Evolutionary conservation across 306 rosid species (phyloP).

Genomic region (Begonia peltatifolia): DNA sequence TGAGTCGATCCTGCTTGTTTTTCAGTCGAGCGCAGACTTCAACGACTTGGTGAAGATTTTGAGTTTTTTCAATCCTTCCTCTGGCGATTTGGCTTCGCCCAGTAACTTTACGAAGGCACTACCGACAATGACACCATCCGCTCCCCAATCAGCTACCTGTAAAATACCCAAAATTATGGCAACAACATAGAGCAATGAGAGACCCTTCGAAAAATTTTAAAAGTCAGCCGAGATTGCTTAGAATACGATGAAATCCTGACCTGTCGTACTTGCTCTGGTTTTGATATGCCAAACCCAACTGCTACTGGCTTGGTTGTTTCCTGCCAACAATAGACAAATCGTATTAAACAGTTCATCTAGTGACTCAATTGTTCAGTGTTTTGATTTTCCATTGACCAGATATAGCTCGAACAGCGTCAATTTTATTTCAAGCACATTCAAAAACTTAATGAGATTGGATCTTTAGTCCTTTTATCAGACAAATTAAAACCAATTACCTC

Average conservation of each 20-base stretch:
- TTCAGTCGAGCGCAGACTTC: constrained; percentile 13
- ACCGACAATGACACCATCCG: constrained; percentile 89
- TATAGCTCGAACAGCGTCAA: too few relatives aligned
- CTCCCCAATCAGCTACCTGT: constrained; percentile 83
- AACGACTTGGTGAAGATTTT: constrained; percentile 46
- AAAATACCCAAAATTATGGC: background rate
- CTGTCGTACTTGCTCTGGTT: constrained; percentile 76
- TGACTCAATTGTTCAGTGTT: too few relatives aligned
- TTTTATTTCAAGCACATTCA: too few relatives aligned
- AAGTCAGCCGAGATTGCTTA: too few relatives aligned
- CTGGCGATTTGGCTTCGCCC: constrained; percentile 65
- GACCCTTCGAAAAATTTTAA: too few relatives aligned
- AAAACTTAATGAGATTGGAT: too few relatives aligned
- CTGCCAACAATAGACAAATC: constrained; percentile 13
- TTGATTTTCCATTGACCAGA: too few relatives aligned
- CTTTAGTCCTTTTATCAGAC: too few relatives aligned
- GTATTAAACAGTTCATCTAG: too few relatives aligned
- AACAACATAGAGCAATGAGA: background rate
- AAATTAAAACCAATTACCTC: constrained; percentile 32
- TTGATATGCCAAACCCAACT: constrained; percentile 93
- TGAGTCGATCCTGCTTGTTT: constrained; percentile 6
- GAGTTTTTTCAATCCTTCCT: constrained; percentile 70
- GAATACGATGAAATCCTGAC: constrained; percentile 13
- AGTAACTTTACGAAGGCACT: constrained; percentile 82
- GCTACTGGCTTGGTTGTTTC: constrained; percentile 78